Conservation (phyloP, 768 basidiomycete genomes). For the Trametes meyenii region DNA sequence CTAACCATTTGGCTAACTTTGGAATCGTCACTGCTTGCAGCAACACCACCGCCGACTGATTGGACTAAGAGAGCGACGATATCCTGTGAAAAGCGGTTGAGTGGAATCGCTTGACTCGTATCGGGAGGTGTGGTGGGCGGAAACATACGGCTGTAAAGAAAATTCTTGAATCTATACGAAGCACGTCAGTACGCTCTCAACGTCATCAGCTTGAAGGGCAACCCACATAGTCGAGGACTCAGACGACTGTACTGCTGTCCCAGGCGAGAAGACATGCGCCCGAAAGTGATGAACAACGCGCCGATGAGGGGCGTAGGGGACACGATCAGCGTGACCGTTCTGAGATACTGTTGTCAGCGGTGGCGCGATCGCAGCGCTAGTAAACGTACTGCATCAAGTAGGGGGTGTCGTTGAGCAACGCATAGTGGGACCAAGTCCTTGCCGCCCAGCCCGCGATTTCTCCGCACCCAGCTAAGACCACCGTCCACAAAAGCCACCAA, state of each 20-base stretch:
- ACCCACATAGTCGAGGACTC: slow-evolving; percentile 7
- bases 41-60: background rate
- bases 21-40: background rate
- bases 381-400: slow-evolving; percentile 44
- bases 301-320: slow-evolving; percentile 8
- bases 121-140: no score
- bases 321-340: slow-evolving; percentile 24
- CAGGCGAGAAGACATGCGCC: background rate
- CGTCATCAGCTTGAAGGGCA: background rate
- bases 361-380: no score
- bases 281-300: slow-evolving; percentile 10
- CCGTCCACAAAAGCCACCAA: slow-evolving; percentile 41
- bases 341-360: background rate
- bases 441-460: slow-evolving; percentile 43
- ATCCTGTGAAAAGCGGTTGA: background rate
- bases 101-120: no score
- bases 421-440: slow-evolving; percentile 37
- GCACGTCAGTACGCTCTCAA: no score
- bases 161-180: background rate
- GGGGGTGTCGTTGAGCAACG: slow-evolving; percentile 30
- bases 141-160: background rate
- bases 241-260: slow-evolving; percentile 8
- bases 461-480: slow-evolving; percentile 34
- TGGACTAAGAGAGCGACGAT: slow-evolving; percentile 1
- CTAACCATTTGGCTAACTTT: background rate